Percentiles rank a stretch among this genome's conserved stretches.
Evolutionary conservation across 2,329 filamentous ascomycete species (phyloP).

Genomic region (Colletotrichum abscissum): DNA sequence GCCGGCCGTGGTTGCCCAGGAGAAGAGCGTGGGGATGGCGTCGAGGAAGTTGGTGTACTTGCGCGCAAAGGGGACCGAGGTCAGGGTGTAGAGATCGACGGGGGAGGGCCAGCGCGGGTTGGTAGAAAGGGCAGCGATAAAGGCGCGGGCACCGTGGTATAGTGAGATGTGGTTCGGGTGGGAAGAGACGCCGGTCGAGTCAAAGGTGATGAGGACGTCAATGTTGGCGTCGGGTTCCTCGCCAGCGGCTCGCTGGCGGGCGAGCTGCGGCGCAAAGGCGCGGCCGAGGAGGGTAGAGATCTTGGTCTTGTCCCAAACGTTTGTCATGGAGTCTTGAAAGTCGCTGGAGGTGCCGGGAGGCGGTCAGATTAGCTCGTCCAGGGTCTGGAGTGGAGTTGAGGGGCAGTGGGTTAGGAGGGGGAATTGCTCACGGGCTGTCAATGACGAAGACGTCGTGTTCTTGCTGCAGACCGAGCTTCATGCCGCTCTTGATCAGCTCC

Average conservation of each 20-base stretch:
- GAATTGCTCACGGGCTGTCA: slow-evolving; percentile 72
- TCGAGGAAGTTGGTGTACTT: slow-evolving; percentile 89
- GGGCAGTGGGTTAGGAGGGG: slow-evolving; percentile 3
- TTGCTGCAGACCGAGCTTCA: slow-evolving; percentile 78
- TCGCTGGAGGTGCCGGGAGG: slow-evolving; percentile 51
- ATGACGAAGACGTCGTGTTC: slow-evolving; percentile 88
- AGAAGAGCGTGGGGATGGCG: slow-evolving; percentile 74
- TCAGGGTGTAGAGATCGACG: slow-evolving; percentile 87
- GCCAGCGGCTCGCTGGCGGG: slow-evolving; percentile 45
- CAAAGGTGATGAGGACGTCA: slow-evolving; percentile 91
- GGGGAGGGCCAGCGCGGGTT: slow-evolving; percentile 75
- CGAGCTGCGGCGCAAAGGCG: slow-evolving; percentile 77
- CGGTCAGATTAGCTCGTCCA: slow-evolving; percentile 7
- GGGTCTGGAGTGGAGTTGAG: background rate
- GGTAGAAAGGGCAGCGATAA: slow-evolving; percentile 73
- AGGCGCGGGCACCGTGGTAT: slow-evolving; percentile 82
- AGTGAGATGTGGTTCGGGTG: slow-evolving; percentile 96
- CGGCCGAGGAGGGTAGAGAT: slow-evolving; percentile 77
- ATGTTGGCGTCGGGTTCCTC: slow-evolving; percentile 65
- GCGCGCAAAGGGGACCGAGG: slow-evolving; percentile 75
- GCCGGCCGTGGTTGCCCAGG: slow-evolving; percentile 58
- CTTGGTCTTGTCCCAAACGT: slow-evolving; percentile 77
- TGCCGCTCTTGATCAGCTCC: slow-evolving; percentile 85
- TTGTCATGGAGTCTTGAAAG: slow-evolving; percentile 92
- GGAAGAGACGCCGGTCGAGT: slow-evolving; percentile 81